These are phyloP conservation scores for Globisporangium sylvaticum DNA, from an alignment of 352 stramenopile genomes.

Conservation along the genomic window DNA sequence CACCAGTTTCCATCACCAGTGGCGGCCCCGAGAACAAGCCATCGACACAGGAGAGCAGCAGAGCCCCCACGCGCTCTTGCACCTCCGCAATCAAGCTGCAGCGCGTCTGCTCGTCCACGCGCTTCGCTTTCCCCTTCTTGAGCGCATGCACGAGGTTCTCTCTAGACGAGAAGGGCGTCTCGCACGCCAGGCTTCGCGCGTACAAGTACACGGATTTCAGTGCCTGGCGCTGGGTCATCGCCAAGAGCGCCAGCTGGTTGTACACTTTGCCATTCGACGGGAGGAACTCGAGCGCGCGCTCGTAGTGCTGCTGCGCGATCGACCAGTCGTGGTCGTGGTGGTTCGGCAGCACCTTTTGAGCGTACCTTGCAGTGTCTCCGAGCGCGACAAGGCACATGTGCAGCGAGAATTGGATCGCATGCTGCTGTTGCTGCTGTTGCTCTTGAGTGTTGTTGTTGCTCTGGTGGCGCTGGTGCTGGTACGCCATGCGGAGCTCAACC, in stretches of 20 bases:
- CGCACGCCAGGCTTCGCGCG: conserved; percentile 35
- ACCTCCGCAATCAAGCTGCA: conserved; percentile 4
- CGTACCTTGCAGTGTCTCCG: conserved; percentile 44
- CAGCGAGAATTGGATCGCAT: conserved; percentile 29
- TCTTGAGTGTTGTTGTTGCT: background rate
- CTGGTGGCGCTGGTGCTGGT: background rate
- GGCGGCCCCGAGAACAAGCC: background rate
- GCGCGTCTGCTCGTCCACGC: background rate
- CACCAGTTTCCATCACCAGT: background rate
- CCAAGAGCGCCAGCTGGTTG: conserved; percentile 53
- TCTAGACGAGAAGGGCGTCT: conserved; percentile 31
- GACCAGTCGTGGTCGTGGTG: conserved; percentile 24
- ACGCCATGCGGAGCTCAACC: background rate
- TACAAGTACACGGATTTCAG: conserved; percentile 45
- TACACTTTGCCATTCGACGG: conserved; percentile 53
- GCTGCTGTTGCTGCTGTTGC: background rate
- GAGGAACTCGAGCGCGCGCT: conserved; percentile 27
- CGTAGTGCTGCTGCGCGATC: conserved; percentile 29
- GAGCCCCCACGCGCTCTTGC: conserved; percentile 1
- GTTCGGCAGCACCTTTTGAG: conserved; percentile 22
- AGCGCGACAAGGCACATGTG: conserved; percentile 46
- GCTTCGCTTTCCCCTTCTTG: conserved; percentile 1
- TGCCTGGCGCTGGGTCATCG: conserved; percentile 27
- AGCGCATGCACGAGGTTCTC: conserved; percentile 41
- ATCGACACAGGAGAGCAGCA: conserved; percentile 11